Evolutionary conservation across 1,284 basidiomycete genomes (phyloP).

Genomic region (Boletus semigastroideus): DNA sequence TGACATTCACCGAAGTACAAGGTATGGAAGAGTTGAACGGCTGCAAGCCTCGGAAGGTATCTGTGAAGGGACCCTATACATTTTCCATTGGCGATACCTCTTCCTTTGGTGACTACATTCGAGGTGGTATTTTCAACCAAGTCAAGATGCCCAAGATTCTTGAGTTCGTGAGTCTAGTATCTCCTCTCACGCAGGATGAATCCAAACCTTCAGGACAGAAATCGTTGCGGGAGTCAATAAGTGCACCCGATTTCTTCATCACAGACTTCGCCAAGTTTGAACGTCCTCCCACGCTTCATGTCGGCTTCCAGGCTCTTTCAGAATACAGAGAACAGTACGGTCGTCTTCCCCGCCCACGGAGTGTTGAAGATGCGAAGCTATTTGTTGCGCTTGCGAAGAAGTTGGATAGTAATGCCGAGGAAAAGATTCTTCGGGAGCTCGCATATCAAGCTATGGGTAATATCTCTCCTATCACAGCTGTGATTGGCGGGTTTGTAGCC

Average conservation of each 20-base stretch:
- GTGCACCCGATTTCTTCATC: slow-evolving; percentile 86
- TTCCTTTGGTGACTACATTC: slow-evolving; percentile 75
- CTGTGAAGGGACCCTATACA: slow-evolving; percentile 96
- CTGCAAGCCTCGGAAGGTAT: slow-evolving; percentile 88
- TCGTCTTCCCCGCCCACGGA: slow-evolving; percentile 82
- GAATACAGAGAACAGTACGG: slow-evolving; percentile 72
- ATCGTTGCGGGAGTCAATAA: slow-evolving; percentile 86
- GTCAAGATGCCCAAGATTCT: slow-evolving; percentile 99
- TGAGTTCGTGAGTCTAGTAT: slow-evolving; percentile 70
- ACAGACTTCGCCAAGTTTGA: slow-evolving; percentile 99
- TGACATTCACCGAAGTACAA: slow-evolving; percentile 96
- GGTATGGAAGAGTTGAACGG: slow-evolving; percentile 93
- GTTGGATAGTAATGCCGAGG: slow-evolving; percentile 73
- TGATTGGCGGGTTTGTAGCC: slow-evolving; percentile 96
- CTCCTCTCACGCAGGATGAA: neutral
- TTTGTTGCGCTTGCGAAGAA: slow-evolving; percentile 80
- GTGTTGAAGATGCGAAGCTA: slow-evolving; percentile 75
- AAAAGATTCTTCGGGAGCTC: slow-evolving; percentile 83
- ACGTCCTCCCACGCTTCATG: slow-evolving; percentile 87
- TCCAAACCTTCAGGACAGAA: slow-evolving; percentile 55
- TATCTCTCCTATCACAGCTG: slow-evolving; percentile 88
- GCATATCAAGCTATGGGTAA: slow-evolving; percentile 95
- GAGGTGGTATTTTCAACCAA: slow-evolving; percentile 96
- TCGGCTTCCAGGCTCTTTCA: slow-evolving; percentile 93
- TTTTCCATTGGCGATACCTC: slow-evolving; percentile 93